A percentile compares a stretch with the other conserved stretches of the same genome.
Conservation (phyloP, 2,329 filamentous ascomycete genomes). For the Sphaceloma murrayae region DNA sequence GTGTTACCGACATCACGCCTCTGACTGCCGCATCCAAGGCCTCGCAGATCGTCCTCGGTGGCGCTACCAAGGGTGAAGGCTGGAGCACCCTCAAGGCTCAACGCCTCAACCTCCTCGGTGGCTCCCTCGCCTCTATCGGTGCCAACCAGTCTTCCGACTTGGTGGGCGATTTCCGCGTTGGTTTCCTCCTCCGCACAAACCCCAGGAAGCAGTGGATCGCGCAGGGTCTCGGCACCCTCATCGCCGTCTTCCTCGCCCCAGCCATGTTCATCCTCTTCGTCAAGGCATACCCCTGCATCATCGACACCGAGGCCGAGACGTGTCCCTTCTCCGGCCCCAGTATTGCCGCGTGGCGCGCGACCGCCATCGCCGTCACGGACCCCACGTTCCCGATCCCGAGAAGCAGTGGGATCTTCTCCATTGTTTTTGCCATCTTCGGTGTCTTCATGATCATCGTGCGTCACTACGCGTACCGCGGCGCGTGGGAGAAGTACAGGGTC, state of each 20-base stretch:
- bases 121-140: conserved; percentile 36
- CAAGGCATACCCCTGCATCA: conserved; percentile 59
- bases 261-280: conserved; percentile 60
- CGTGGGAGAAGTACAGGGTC: conserved; percentile 44
- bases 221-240: conserved; percentile 52
- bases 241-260: conserved; percentile 57
- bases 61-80: conserved; percentile 48
- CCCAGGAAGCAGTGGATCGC: conserved; percentile 58
- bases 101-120: conserved; percentile 56
- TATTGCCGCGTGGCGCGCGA: conserved; percentile 56
- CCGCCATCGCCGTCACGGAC: conserved; percentile 53
- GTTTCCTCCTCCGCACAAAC: conserved; percentile 56
- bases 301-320: conserved; percentile 36
- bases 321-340: conserved; percentile 56
- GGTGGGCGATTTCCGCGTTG: conserved; percentile 56
- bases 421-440: conserved; percentile 46
- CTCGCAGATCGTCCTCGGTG: conserved; percentile 58
- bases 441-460: conserved; percentile 44
- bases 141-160: conserved; percentile 40
- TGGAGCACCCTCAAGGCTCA: conserved; percentile 46
- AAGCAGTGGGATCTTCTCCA: conserved; percentile 48
- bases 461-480: conserved; percentile 46
- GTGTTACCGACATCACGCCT: conserved; percentile 48
- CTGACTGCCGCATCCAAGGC: conserved; percentile 59
- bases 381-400: conserved; percentile 47